Base-by-base conservation (phyloP, 129 eudicot species). In the Gnaphalium uliginosum region DNA sequence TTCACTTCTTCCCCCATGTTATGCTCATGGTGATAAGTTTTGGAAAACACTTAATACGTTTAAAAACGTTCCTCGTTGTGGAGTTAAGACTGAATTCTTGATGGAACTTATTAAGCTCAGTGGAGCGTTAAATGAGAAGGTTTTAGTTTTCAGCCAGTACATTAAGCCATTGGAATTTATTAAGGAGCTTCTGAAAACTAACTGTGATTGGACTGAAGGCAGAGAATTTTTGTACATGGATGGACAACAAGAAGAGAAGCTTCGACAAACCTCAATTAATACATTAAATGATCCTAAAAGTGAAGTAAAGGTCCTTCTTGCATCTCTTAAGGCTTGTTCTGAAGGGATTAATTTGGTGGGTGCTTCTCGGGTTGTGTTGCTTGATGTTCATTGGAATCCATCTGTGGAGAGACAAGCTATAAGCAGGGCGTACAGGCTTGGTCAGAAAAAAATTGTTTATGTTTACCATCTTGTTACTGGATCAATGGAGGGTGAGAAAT, bases 351-450 rank as follows among this genome's bases (percentile, higher is more conserved):
- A 66, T 78, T 61, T 92, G 29, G 86, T 89, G 5, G 97, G 96
- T 58, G 97, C 96, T 22, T 89, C 96, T 0, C 82, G 97, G 30
- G 91, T 92, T 15, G 90, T 92, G 53, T 68, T 89, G 15, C 84
- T 92, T 14, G 97, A 92, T 77, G 96, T 89, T 13, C 87, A 85
- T 0, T 92, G 97, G 97, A 92, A 92, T 68, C 97, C 97, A 1
- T 87, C 97, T 0, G 96, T 87, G 0, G 91, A 85, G 39, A 79
- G 87, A 79, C 97, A 92, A 66, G 97, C 97, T 23, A 87, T 89
- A 26, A 83, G 93, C 76, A 75, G 97, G 43, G 97, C 93, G 1
- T 92, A 87, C 37, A 77, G 97, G 79, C 81, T 87, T 1, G 97
- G 97, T 7, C 97, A 92, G 57, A 78, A 63, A 74, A 92, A 82